Percentiles rank a stretch among this genome's conserved stretches.
phyloP scores from a whole-genome alignment of 495 filamentous ascomycete species.

The Aspergillus egyptiacus region DNA sequence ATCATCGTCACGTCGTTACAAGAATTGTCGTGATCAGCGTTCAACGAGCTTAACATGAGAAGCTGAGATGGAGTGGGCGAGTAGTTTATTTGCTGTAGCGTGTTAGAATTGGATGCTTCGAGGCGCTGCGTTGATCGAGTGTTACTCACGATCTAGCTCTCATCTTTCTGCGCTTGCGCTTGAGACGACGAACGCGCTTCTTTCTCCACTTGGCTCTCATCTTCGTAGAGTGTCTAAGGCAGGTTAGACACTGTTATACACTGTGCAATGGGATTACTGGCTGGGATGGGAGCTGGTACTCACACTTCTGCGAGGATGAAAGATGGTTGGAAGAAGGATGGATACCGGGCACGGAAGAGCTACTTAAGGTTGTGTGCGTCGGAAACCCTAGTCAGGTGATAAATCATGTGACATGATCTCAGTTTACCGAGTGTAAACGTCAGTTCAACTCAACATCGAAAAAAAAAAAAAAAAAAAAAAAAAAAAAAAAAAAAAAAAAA shows the following conservation, averaged over 20 bases:
- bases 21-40: conserved; percentile 41
- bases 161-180: conserved; percentile 99
- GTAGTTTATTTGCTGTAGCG: conserved; percentile 65
- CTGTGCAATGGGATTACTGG: conserved; percentile 9
- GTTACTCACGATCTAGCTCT: conserved; percentile 76
- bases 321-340: conserved; percentile 47
- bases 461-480: no score
- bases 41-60: conserved; percentile 42
- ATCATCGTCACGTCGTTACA: conserved; percentile 36
- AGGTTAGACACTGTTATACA: conserved; percentile 13
- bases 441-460: conserved; percentile 13
- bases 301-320: conserved; percentile 51
- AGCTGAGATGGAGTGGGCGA: conserved; percentile 57
- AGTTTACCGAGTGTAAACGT: conserved; percentile 20
- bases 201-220: conserved; percentile 99
- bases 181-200: conserved; percentile 96
- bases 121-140: not conserved
- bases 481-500: no score
- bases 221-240: conserved; percentile 49
- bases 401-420: not conserved
- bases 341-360: conserved; percentile 29
- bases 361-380: conserved; percentile 40
- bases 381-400: conserved; percentile 16
- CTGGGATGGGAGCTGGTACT: conserved; percentile 23
- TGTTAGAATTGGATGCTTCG: conserved; percentile 23